Conservation (phyloP, 2,329 filamentous ascomycete species). For the Fusarium decemcellulare region DNA sequence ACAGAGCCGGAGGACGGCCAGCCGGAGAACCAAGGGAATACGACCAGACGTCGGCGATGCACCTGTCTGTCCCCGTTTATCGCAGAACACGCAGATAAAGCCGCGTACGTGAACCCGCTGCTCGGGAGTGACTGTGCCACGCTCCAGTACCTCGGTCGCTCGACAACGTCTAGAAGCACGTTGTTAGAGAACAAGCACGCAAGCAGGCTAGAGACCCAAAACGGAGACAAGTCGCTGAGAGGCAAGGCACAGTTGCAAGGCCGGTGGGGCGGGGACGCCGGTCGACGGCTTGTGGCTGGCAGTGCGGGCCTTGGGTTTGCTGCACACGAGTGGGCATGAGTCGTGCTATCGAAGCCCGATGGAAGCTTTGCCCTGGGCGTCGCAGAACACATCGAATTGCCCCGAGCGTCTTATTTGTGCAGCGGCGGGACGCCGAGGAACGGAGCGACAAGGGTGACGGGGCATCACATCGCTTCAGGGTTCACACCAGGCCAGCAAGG, state of each 20-base stretch:
- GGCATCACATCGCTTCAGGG: conserved; percentile 3
- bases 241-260: conserved; percentile 21
- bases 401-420: conserved; percentile 31
- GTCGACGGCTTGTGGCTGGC: conserved; percentile 37
- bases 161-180: conserved; percentile 17
- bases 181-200: conserved; percentile 27
- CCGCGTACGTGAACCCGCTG: neutral
- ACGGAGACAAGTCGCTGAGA: conserved; percentile 15
- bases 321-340: conserved; percentile 41
- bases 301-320: conserved; percentile 26
- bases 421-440: conserved; percentile 42
- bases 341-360: conserved; percentile 49
- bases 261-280: conserved; percentile 45
- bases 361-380: conserved; percentile 44
- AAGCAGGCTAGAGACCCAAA: conserved; percentile 10
- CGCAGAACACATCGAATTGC: conserved; percentile 24
- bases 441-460: conserved; percentile 6
- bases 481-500: conserved; percentile 1
- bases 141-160: conserved; percentile 24
- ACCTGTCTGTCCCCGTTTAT: neutral
- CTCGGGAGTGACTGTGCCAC: conserved; percentile 21
- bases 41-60: conserved; percentile 12
- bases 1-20: conserved; percentile 32
- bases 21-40: conserved; percentile 20
- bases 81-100: conserved; percentile 4